Evolutionary conservation across 495 filamentous ascomycete species (phyloP).

Genomic region (Penicillium roqueforti): DNA sequence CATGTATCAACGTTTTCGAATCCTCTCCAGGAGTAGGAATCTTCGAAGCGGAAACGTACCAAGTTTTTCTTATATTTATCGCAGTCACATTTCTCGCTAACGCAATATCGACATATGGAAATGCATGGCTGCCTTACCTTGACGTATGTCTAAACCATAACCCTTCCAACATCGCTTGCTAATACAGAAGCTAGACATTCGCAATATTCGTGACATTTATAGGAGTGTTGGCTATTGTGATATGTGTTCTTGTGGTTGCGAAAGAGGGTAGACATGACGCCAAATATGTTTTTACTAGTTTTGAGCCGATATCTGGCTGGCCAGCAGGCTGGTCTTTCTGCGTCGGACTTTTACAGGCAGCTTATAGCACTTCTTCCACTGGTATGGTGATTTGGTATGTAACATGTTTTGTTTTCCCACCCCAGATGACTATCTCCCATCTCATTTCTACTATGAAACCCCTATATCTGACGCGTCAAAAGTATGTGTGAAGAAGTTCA

Average conservation of each 20-base stretch:
- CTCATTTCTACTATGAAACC: neutral
- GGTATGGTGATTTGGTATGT: slow-evolving; percentile 35
- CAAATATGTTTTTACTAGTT: slow-evolving; percentile 53
- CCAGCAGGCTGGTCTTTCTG: slow-evolving; percentile 55
- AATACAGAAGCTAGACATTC: slow-evolving; percentile 42
- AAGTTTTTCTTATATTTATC: slow-evolving; percentile 55
- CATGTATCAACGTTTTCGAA: slow-evolving; percentile 31
- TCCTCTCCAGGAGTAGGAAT: slow-evolving; percentile 33
- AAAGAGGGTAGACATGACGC: slow-evolving; percentile 39
- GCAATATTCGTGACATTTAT: slow-evolving; percentile 57
- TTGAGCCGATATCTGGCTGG: slow-evolving; percentile 52
- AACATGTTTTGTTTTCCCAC: neutral
- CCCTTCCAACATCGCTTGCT: slow-evolving; percentile 27
- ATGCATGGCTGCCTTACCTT: slow-evolving; percentile 34
- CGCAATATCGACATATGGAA: slow-evolving; percentile 18
- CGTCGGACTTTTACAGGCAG: slow-evolving; percentile 52
- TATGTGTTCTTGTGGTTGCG: slow-evolving; percentile 51
- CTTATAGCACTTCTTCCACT: slow-evolving; percentile 51
- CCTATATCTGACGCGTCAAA: neutral
- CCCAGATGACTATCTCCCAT: neutral
- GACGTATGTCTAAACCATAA: slow-evolving; percentile 36
- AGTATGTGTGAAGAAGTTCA: slow-evolving; percentile 60
- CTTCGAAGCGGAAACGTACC: slow-evolving; percentile 24
- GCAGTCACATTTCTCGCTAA: slow-evolving; percentile 46
- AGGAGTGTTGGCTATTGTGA: slow-evolving; percentile 52